Conservation (phyloP, 2,329 filamentous ascomycete species). For the Calycina marina region DNA sequence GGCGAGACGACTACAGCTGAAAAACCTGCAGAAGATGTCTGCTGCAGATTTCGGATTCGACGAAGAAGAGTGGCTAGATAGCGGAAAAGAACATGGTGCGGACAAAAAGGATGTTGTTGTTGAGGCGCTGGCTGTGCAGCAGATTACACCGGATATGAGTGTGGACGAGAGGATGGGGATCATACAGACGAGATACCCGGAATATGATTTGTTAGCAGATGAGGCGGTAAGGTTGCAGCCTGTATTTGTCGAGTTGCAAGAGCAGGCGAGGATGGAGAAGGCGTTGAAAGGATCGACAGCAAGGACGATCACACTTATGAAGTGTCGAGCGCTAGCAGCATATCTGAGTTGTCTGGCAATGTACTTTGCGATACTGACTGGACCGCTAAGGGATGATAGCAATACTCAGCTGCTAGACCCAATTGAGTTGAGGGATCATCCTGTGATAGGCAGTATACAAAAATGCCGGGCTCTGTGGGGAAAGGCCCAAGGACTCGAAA, state of each 20-base stretch:
- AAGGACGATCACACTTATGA: constrained; percentile 33
- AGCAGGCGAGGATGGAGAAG: constrained; percentile 33
- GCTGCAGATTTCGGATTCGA: constrained; percentile 92
- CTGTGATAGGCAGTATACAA: constrained; percentile 75
- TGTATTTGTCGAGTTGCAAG: constrained; percentile 41
- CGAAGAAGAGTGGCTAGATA: constrained; percentile 67
- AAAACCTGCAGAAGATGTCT: constrained; percentile 76
- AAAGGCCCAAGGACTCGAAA: constrained; percentile 50
- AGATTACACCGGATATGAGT: constrained; percentile 68
- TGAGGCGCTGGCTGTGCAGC: constrained; percentile 71
- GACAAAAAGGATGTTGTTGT: constrained; percentile 48
- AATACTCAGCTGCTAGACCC: constrained; percentile 52
- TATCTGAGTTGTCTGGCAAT: constrained; percentile 79
- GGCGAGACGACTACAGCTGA: constrained; percentile 75
- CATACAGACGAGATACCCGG: constrained; percentile 71
- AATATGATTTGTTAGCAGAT: constrained; percentile 73
- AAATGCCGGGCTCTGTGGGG: constrained; percentile 72
- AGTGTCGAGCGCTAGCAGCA: constrained; percentile 67
- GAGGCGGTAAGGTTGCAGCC: constrained; percentile 42
- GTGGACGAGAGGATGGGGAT: constrained; percentile 61
- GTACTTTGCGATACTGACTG: constrained; percentile 91
- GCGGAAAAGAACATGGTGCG: constrained; percentile 28
- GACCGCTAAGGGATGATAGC: constrained; percentile 47
- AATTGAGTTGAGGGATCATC: constrained; percentile 72
- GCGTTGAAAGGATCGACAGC: background rate